phyloP scores from a whole-genome alignment of 2,329 filamentous ascomycete species.

The Purpureocillium takamizusanense region DNA sequence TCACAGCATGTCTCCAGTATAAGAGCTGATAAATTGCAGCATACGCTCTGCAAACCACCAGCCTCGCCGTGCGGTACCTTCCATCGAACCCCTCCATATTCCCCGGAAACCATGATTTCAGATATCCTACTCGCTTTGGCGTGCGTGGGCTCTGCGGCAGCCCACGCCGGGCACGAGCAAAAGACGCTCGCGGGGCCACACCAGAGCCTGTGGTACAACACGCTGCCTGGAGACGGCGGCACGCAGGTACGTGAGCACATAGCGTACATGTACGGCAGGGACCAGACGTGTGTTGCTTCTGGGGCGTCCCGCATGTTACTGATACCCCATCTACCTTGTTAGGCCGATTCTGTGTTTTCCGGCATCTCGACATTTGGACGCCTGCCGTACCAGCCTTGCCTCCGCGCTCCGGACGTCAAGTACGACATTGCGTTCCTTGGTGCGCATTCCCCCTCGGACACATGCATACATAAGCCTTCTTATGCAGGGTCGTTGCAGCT shows the following conservation, averaged over 20 bases:
- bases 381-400: conserved; percentile 67
- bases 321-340: too few relatives aligned
- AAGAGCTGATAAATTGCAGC: too few relatives aligned
- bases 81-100: too few relatives aligned
- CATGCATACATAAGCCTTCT: too few relatives aligned
- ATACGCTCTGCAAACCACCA: too few relatives aligned
- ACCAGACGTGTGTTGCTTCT: too few relatives aligned
- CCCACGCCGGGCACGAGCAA: conserved; percentile 54
- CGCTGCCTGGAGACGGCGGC: conserved; percentile 71
- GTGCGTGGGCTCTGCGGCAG: conserved; percentile 41
- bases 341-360: conserved; percentile 84
- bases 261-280: too few relatives aligned
- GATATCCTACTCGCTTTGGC: conserved; percentile 22
- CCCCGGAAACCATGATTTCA: too few relatives aligned
- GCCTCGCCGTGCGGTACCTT: too few relatives aligned
- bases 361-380: conserved; percentile 82
- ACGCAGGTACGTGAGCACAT: conserved; percentile 54
- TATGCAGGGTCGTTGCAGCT: too few relatives aligned
- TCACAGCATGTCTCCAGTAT: too few relatives aligned
- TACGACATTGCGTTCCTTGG: conserved; percentile 84
- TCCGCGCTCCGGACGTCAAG: conserved; percentile 58
- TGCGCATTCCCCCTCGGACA: conserved; percentile 24
- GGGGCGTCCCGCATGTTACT: too few relatives aligned
- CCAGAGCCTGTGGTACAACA: conserved; percentile 74
- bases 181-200: conserved; percentile 58